These are phyloP conservation scores for Taphrina confusa DNA, from an alignment of 1,139 yeast genomes.

Conservation along the genomic window DNA sequence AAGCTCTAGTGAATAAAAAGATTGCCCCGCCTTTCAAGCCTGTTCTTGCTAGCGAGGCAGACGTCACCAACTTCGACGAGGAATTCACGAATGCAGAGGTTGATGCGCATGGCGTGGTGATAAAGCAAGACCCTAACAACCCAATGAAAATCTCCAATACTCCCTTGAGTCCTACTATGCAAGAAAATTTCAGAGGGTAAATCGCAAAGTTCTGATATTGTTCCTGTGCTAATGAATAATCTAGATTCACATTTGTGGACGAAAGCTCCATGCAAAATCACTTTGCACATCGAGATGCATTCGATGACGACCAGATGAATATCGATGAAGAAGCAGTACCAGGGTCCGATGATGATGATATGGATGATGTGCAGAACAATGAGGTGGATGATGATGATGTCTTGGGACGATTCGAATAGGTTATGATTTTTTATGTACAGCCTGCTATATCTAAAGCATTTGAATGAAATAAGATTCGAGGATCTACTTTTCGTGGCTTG, in stretches of 20 bases:
- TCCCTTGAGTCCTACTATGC: conserved; percentile 90
- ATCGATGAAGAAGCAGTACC: conserved; percentile 31
- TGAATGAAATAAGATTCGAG: too few relatives aligned
- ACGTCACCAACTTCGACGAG: conserved; percentile 94
- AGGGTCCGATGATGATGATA: conserved; percentile 28
- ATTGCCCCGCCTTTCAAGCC: conserved; percentile 99
- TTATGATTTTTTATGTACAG: not conserved
- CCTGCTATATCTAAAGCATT: conserved; percentile 2
- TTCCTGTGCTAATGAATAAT: not conserved
- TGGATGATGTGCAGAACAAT: conserved; percentile 24
- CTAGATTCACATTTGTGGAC: conserved; percentile 27
- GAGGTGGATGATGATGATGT: conserved; percentile 28
- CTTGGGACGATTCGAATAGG: conserved; percentile 27
- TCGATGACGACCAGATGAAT: conserved; percentile 16
- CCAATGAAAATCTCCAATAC: conserved; percentile 62
- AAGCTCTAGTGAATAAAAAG: conserved; percentile 68
- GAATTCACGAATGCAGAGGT: conserved; percentile 93
- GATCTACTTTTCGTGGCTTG: too few relatives aligned
- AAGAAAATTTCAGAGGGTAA: conserved; percentile 88
- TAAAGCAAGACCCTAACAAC: conserved; percentile 54
- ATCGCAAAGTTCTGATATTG: not conserved
- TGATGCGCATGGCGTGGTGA: conserved; percentile 50
- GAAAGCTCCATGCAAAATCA: conserved; percentile 28
- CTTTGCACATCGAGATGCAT: conserved; percentile 23
- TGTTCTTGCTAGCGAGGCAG: conserved; percentile 83